A percentile compares a stretch with the other conserved stretches of the same genome.
Evolutionary conservation across 2,329 filamentous ascomycete genomes (phyloP).

Genomic region (Botrytis hyacinthi): DNA sequence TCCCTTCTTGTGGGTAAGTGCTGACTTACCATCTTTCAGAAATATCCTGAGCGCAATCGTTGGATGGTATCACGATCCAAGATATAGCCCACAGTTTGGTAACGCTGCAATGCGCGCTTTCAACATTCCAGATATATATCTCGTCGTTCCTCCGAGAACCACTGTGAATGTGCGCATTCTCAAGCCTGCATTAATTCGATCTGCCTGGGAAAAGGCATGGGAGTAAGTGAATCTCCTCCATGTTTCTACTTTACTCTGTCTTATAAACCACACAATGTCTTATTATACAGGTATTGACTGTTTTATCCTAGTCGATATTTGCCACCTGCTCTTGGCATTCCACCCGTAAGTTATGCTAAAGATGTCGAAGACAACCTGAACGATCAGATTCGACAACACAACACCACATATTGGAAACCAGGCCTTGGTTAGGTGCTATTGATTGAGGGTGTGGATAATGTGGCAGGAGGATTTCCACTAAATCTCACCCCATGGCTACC

Average conservation of each 20-base stretch:
- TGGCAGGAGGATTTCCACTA: not conserved
- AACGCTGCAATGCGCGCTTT: not conserved
- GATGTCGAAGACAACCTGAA: too few relatives aligned
- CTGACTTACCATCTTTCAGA: not conserved
- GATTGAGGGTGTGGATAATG: not conserved
- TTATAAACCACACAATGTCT: not conserved
- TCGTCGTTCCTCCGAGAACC: not conserved
- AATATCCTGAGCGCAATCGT: not conserved
- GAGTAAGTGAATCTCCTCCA: not conserved
- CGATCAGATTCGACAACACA: not conserved
- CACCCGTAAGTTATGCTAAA: not conserved
- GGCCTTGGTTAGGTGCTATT: not conserved
- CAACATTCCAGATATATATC: not conserved
- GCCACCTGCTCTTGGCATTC: not conserved
- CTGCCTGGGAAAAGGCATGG: not conserved
- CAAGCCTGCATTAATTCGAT: not conserved
- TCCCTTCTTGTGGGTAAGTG: not conserved
- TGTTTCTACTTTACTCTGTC: too few relatives aligned
- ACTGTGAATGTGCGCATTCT: not conserved
- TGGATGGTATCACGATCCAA: not conserved
- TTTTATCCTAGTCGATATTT: not conserved
- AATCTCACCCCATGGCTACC: not conserved
- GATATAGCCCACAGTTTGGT: not conserved
- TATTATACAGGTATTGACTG: not conserved
- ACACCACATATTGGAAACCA: accelerated